phyloP scores from a whole-genome alignment of 2,329 filamentous ascomycete genomes.

The Colletotrichum musae region DNA sequence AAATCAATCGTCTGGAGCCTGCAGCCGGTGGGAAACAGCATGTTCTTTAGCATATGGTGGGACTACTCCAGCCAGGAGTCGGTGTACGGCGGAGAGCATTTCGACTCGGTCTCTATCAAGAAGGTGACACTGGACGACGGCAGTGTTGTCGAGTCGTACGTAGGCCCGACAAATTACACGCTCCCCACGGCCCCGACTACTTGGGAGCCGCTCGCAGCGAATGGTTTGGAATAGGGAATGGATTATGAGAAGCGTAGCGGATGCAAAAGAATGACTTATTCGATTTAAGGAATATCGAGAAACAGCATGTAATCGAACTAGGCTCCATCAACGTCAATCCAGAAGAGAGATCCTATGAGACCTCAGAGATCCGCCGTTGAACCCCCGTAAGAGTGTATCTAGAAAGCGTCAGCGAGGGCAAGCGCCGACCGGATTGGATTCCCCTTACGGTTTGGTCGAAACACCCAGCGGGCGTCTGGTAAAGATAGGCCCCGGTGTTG shows the following conservation, averaged over 20 bases:
- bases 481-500: constrained; percentile 72
- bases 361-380: constrained; percentile 37
- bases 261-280: not conserved
- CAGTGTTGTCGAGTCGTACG: constrained; percentile 18
- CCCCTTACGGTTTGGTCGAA: constrained; percentile 69
- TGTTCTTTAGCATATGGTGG: constrained; percentile 38
- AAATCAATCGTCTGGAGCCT: constrained; percentile 35
- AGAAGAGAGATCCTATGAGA: no score
- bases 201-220: not conserved
- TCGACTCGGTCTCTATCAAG: constrained; percentile 11
- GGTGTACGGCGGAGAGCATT: constrained; percentile 14
- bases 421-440: not conserved
- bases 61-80: constrained; percentile 33
- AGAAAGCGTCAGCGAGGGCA: not conserved
- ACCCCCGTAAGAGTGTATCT: constrained; percentile 41
- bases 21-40: constrained; percentile 27
- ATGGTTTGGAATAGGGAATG: not conserved
- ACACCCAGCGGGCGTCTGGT: constrained; percentile 70
- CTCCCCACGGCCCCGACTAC: constrained; percentile 2
- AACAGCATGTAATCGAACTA: not conserved
- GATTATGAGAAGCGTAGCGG: not conserved
- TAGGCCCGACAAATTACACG: constrained; percentile 15
- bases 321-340: not conserved
- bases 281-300: no score
- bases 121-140: constrained; percentile 25